These are phyloP conservation scores for Arthrobotrys sinensis DNA, from an alignment of 2,329 filamentous ascomycete species.

Conservation along the genomic window DNA sequence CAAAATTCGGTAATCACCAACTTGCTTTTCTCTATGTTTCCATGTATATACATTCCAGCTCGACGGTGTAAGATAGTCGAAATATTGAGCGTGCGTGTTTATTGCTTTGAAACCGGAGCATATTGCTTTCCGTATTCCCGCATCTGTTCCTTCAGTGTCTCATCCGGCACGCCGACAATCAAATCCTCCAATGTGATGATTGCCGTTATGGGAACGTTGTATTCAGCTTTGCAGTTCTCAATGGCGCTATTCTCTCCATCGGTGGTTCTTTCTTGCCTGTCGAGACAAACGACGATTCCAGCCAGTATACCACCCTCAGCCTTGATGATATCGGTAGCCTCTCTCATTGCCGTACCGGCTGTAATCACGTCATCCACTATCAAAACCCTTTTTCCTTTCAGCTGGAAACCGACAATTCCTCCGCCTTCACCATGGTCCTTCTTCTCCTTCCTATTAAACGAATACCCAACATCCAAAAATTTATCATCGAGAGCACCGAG, in stretches of 20 bases:
- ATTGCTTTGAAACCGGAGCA: constrained; percentile 60
- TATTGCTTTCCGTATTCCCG: constrained; percentile 81
- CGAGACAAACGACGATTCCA: constrained; percentile 89
- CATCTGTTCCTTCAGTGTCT: constrained; percentile 77
- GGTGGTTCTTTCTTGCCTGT: constrained; percentile 87
- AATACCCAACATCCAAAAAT: constrained; percentile 82
- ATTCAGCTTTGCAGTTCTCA: constrained; percentile 86
- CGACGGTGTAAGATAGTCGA: background rate
- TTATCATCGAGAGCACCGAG: constrained; percentile 78
- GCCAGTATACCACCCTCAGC: constrained; percentile 86
- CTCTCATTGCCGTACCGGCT: constrained; percentile 91
- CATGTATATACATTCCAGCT: constrained; percentile 35
- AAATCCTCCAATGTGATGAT: constrained; percentile 90
- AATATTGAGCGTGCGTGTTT: constrained; percentile 4
- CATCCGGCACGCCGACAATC: constrained; percentile 77
- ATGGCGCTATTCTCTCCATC: constrained; percentile 83
- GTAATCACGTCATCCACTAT: constrained; percentile 98
- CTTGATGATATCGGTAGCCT: constrained; percentile 90
- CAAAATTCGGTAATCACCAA: constrained; percentile 79
- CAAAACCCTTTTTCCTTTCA: constrained; percentile 87
- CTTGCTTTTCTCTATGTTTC: constrained; percentile 7
- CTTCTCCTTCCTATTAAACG: constrained; percentile 95
- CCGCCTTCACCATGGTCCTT: constrained; percentile 97
- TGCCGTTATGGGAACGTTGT: constrained; percentile 84
- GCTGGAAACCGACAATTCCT: constrained; percentile 86